Conservation (phyloP, 2,329 filamentous ascomycete species). For the Ceratocystis ficicola region DNA sequence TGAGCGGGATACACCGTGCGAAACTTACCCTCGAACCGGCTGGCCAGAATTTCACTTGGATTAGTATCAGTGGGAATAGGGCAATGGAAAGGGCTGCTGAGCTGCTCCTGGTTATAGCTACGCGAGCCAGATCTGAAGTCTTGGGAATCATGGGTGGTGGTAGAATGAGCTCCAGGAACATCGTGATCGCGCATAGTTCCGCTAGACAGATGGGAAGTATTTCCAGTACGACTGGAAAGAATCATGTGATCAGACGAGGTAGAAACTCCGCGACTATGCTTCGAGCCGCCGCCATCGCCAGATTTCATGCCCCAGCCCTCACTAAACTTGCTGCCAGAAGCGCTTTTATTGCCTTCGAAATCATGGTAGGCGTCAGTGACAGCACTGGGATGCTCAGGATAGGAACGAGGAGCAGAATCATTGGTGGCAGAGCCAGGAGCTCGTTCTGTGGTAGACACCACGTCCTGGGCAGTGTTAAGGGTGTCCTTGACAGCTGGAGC, state of each 20-base stretch:
- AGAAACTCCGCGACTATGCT: conserved; percentile 16
- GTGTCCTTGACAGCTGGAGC: conserved; percentile 13
- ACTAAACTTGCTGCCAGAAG: conserved; percentile 10
- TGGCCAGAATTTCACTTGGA: conserved; percentile 77
- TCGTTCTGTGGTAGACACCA: neutral
- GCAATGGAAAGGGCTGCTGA: conserved; percentile 69
- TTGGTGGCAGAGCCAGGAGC: neutral
- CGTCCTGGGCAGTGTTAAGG: conserved; percentile 7
- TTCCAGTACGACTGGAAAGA: conserved; percentile 17
- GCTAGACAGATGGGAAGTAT: conserved; percentile 10
- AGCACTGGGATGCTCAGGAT: conserved; percentile 12
- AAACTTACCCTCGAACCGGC: conserved; percentile 69
- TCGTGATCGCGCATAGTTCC: conserved; percentile 15
- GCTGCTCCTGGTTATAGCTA: conserved; percentile 2
- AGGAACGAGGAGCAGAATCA: conserved; percentile 3
- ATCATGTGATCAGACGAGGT: conserved; percentile 21
- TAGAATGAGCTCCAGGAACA: neutral
- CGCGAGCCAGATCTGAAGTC: neutral
- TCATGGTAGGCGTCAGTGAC: conserved; percentile 14
- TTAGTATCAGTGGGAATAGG: conserved; percentile 79
- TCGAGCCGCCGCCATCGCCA: neutral
- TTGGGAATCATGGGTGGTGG: neutral
- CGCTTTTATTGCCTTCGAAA: conserved; percentile 6
- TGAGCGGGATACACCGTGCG: neutral
- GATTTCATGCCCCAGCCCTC: neutral